Evolutionary conservation across 2,329 filamentous ascomycete genomes (phyloP), one percentile per base, ranked within the genome.

Genomic region (Sclerotinia trifoliorum): DNA sequence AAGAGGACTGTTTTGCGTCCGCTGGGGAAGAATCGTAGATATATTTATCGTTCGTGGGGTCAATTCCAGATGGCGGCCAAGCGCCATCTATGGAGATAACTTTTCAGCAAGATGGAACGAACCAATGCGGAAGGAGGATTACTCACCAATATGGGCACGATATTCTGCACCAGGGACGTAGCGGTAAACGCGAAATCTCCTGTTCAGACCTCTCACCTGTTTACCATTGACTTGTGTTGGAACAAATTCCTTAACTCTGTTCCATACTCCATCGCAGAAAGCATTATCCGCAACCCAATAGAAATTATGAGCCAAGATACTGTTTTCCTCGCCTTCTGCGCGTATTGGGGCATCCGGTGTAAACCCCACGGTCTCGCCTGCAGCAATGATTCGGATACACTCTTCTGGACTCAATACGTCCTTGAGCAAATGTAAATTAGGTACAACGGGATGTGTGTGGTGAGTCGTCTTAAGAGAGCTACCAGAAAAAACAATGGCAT

Each of bases 81-180:
- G 89, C 89, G 10, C 89, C 89, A 72, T 92, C 83, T 77, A 21
- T 26, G 65, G 1, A 57, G 32, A 15, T 57, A 7, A 21, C 5
- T 63, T 32, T 17, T 66, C 63, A 65, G 52, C 15, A 60, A 60
- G 39, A 24, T 60, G 48, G 8, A 29, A 24, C 35, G 8, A 35
- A 21, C 35, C 21, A 21, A 60, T 32, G n/a, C 46, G 39, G 13
- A 24, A 52, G 60, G n/a, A n/a, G 10, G 21, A n/a, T 44, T 24
- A 70, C 73, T 70, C 69, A 76, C 76, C 82, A 69, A 92, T 90
- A 71, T 91, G 89, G 69, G 85, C 87, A 10, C 89, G 81, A 74
- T 92, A 92, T 75, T 91, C 89, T 0, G 89, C 89, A 0, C 89
- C 89, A 1, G 89, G 88, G 0, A 91, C 88, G 69, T 92, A 92